These are phyloP conservation scores for Lodderomyces pseudojiufengensis DNA, from an alignment of 1,139 yeast genomes.

Conservation along the genomic window DNA sequence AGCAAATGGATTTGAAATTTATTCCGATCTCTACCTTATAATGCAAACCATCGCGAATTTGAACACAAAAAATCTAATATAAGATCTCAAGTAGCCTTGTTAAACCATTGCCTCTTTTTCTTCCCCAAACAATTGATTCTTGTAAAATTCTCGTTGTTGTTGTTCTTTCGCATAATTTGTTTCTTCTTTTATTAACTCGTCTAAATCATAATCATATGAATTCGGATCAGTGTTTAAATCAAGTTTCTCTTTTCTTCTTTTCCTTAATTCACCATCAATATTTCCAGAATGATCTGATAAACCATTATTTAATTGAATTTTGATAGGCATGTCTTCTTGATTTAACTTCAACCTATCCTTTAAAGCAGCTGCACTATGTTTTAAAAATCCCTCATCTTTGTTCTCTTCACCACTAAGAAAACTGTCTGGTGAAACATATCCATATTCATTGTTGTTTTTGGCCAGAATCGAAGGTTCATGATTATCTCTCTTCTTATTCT, in stretches of 20 bases:
- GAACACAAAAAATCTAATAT: no score
- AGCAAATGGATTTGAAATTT: no score
- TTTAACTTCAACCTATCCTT: slow-evolving; percentile 33
- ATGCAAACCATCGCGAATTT: no score
- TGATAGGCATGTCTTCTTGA: slow-evolving; percentile 38
- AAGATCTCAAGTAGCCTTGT: no score
- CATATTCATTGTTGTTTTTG: slow-evolving; percentile 13
- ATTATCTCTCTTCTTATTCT: slow-evolving; percentile 2
- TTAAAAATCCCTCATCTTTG: slow-evolving; percentile 14
- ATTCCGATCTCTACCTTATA: no score
- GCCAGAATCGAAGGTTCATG: background rate
- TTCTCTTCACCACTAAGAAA: slow-evolving; percentile 12
- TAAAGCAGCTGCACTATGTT: slow-evolving; percentile 25
- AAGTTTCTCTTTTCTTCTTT: slow-evolving; percentile 27
- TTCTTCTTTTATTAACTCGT: slow-evolving; percentile 28
- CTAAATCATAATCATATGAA: slow-evolving; percentile 31
- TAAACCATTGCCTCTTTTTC: slow-evolving; percentile 30
- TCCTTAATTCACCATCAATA: slow-evolving; percentile 13
- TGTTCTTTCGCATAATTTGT: slow-evolving; percentile 21
- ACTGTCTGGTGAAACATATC: slow-evolving; percentile 44
- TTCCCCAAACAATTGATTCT: slow-evolving; percentile 25
- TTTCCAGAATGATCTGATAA: slow-evolving; percentile 8
- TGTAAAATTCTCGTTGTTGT: slow-evolving; percentile 24
- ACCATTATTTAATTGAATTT: slow-evolving; percentile 27
- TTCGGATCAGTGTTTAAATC: slow-evolving; percentile 35